Base-by-base conservation (phyloP, 2,329 filamentous ascomycete species). In the Tolypocladium album region DNA sequence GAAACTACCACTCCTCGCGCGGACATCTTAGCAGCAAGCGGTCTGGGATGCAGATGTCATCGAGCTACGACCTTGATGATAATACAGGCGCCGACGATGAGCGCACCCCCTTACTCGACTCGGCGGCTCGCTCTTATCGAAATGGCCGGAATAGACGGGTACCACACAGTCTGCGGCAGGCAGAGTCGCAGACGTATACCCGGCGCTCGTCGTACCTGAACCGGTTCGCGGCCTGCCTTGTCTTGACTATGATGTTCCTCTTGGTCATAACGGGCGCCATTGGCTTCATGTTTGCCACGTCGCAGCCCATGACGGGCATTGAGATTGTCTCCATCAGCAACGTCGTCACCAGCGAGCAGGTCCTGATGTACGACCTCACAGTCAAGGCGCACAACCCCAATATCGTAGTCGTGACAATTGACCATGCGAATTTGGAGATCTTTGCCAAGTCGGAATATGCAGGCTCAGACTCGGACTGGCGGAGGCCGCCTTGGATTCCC, bases 381-480 rank as follows among this genome's bases (percentile, higher is more conserved):
- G 90, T 99, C 61, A 85, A 85, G 65, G 94, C 93, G 0, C 81
- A 93, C 67, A 99, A 99, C 70, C 92, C 93, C 1, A 99, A 97
- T 67, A 86, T 97, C 47, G 88, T 97, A 45, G 86, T 91, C 2
- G 88, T 99, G 50, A 88, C 88, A 2, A 85, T 99, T 43, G 87
- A 89, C 64, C 87, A 92, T 55, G 88, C 95, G 69, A 92, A 97
- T 70, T 81, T 97, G 60, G 92, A 95, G 68, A 83, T 99, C 39
- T 97, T 97, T 73, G 94, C 94, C 38, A 96, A 95, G 74, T 97
- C 92, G 61, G 90, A 89, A 62, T 89, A 93, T 70, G 89, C 93
- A 15, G 89, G 90, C n/a, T 82, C 80, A 9, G 83, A 86, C 66
- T 82, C 78, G 34, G 80, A 84, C 68, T 85, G 84, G 82, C 82